Evolutionary conservation across 306 rosid species (phyloP), one percentile per base, ranked within the genome.

Genomic region (Crataegus laevigata): DNA sequence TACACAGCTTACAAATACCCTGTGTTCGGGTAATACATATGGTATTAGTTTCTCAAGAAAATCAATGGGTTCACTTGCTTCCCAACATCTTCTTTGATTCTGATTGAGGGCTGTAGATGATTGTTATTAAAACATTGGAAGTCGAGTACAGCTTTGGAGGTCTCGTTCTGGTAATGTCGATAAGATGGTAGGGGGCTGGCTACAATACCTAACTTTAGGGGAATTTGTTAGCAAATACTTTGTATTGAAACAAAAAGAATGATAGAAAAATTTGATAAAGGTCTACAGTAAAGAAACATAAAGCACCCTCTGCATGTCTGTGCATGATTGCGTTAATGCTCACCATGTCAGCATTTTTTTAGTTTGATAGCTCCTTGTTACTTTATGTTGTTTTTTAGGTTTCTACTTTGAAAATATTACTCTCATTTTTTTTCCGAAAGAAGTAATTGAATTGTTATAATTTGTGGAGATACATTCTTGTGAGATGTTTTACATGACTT

Each of bases 401-500:
- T 18, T 36, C 17, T 30, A 6, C 42, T 18, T 71, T 22, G 21
- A 57, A 60, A 50, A 47, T 28, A 38, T 68, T 40, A 42, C 15
- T 47, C 54, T 15, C 54, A 47, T 47, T 17, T 18, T 6, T 26
- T n/a, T 54, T 54, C 32, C 32, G 28, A 30, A 29, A 62, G 2
- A 57, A 10, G 13, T 22, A 38, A 11, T 72, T 57, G 36, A n/a
- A 55, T 74, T 45, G 10, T 30, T 68, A 43, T 43, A 26, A 17
- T 21, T 13, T 36, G 60, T 36, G 19, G 80, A 50, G 80, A 36
- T 22, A 15, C 30, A 10, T 17, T 30, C 29, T 38, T 60, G 24
- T 47, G 45, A 76, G 47, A 43, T 25, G 47, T 22, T 69, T 32
- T 24, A 19, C 34, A 79, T 77, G 70, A 66, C 87, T 88, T 82